Evolutionary conservation across 106 monocot species (phyloP), one percentile per base, ranked within the genome.

Genomic region (Allium fistulosum): DNA sequence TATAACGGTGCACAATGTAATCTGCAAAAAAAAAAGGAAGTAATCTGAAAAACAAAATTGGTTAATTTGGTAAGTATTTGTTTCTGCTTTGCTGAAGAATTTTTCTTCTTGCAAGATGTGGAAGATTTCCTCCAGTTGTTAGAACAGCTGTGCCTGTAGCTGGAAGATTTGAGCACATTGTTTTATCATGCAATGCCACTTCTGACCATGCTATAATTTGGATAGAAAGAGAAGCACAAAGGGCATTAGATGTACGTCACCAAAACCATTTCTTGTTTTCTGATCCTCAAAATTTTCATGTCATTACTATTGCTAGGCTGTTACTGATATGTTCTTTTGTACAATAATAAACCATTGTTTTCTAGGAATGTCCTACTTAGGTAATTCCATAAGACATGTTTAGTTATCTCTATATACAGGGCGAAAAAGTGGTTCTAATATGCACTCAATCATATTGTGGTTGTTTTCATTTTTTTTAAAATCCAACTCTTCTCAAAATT

Each of bases 171-270:
- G 97, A 92, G 76, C 84, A 85, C 65, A 88, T 97, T 48, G 87
- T 92, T 62, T 84, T 92, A 70, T 97, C 97, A 9, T 97, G 97
- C 81, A 97, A 97, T 69, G 97, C 97, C 67, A 97, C 97, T 7
- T 69, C 79, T n/a, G 97, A 97, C 22, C 97, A 97, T 77, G 92
- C 92, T n/a, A 88, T 97, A 57, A 80, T 97, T 67, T 97, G 86
- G 84, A 92, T 97, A 58, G 86, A 97, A 68, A 79, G 78, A 76
- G 88, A 97, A 77, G 72, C 92, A 9, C 86, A 89, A 66, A 69
- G 63, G 53, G 97, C 97, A 53, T 53, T 92, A 17, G 84, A 92
- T 77, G 96, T 97, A 84, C 79, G 83, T 78, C 61, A n/a, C 11
- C 62, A 17, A 62, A 62, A 27, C 37, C 9, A 45, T 45, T 13